These are phyloP conservation scores for Apiospora phragmitis DNA, from an alignment of 2,329 filamentous ascomycete species.

Conservation along the genomic window DNA sequence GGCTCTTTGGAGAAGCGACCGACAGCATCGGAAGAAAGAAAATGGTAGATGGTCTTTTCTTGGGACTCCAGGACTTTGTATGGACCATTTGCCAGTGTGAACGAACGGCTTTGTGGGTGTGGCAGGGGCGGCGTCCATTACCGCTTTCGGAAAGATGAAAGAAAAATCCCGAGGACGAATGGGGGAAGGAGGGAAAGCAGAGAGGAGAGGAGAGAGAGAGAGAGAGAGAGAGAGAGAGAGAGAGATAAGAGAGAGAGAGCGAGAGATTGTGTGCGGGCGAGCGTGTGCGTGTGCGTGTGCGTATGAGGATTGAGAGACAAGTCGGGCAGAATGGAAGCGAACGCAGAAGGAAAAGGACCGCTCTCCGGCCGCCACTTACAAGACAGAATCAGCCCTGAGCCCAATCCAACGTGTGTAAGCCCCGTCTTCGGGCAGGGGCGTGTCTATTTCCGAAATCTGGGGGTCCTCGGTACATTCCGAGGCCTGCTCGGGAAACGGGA, in stretches of 20 bases:
- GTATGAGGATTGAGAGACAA: background rate
- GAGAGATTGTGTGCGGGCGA: background rate
- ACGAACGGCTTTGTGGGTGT: constrained; percentile 4
- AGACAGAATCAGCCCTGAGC: background rate
- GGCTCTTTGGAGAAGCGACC: constrained; percentile 7
- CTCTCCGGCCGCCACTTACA: background rate
- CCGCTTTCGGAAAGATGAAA: constrained; percentile 11
- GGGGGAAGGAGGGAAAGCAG: background rate
- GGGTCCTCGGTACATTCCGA: constrained; percentile 11
- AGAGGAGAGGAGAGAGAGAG: too few relatives aligned
- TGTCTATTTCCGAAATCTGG: constrained; percentile 8
- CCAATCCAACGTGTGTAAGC: background rate
- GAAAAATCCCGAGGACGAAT: constrained; percentile 1
- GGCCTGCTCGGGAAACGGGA: background rate
- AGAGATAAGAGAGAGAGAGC: too few relatives aligned
- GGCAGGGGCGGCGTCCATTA: constrained; percentile 3
- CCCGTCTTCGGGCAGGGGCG: constrained; percentile 10
- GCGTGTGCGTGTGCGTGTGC: too few relatives aligned
- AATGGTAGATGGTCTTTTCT: background rate
- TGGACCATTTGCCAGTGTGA: constrained; percentile 4
- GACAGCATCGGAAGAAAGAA: constrained; percentile 6
- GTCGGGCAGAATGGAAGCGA: constrained; percentile 3
- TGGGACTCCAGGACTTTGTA: constrained; percentile 4
- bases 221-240: too few relatives aligned
- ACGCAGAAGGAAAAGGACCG: constrained; percentile 1